phyloP scores from a whole-genome alignment of 2,329 filamentous ascomycete genomes.

The Cordyceps farinosa region DNA sequence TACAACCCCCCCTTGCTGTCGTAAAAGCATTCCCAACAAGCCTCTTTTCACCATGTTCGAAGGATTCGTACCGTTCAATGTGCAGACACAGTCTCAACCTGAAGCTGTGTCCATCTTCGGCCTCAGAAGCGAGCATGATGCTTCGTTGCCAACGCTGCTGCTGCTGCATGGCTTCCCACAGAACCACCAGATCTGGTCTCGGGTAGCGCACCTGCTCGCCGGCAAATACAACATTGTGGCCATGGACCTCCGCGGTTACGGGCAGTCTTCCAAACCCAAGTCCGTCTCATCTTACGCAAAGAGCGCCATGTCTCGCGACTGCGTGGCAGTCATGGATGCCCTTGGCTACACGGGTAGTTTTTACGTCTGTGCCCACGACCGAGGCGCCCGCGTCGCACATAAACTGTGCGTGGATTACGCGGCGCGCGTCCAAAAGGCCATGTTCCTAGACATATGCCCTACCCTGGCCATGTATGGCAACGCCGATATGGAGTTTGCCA shows the following conservation, averaged over 20 bases:
- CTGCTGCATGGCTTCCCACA: slow-evolving; percentile 53
- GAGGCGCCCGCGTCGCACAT: slow-evolving; percentile 54
- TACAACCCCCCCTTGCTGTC: neutral
- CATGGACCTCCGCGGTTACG: slow-evolving; percentile 51
- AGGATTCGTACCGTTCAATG: slow-evolving; percentile 35
- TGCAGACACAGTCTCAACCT: slow-evolving; percentile 34
- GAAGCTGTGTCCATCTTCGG: slow-evolving; percentile 41
- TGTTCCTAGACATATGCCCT: slow-evolving; percentile 52
- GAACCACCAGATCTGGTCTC: slow-evolving; percentile 50
- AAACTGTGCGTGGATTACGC: slow-evolving; percentile 49
- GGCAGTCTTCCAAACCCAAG: slow-evolving; percentile 44
- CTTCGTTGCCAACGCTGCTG: slow-evolving; percentile 38
- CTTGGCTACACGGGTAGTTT: slow-evolving; percentile 38
- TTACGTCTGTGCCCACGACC: slow-evolving; percentile 53
- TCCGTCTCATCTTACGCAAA: slow-evolving; percentile 40
- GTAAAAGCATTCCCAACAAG: neutral
- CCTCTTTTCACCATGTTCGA: slow-evolving; percentile 35
- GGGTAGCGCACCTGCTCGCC: slow-evolving; percentile 37
- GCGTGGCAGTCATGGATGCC: slow-evolving; percentile 42
- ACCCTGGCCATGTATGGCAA: slow-evolving; percentile 51
- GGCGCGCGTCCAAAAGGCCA: slow-evolving; percentile 37
- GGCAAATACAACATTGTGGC: slow-evolving; percentile 41
- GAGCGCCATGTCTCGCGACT: slow-evolving; percentile 47
- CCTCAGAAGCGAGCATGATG: slow-evolving; percentile 32
- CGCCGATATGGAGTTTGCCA: slow-evolving; percentile 41